Evolutionary conservation across 1,139 yeast genomes (phyloP), one percentile per base, ranked within the genome.

Genomic region (Kurtzmaniella quercitrusa): DNA sequence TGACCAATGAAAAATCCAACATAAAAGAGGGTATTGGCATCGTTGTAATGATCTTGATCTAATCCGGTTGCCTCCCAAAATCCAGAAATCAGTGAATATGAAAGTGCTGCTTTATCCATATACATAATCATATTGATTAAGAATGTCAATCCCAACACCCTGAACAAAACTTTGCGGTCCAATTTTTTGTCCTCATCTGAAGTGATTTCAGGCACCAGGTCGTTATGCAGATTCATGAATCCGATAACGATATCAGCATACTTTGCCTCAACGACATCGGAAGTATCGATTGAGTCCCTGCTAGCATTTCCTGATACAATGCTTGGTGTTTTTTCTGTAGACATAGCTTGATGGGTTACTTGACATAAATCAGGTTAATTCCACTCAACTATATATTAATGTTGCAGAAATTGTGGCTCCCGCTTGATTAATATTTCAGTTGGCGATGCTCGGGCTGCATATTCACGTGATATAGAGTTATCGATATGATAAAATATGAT

Each of bases 61-160:
- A 74, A 45, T 2, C 64, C 64, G 2, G 73, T 66, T 39, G 67
- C 76, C 18, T 61, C 65, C 57, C 63, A 71, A 23, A 72, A 54
- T 1, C 70, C 76, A 38, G 71, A 59, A 20, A 72, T 61, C 1
- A 74, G 57, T 23, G 71, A 65, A 48, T 70, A 74, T 1, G 74
- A 65, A 38, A 71, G 51, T 2, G 76, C 64, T 3, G 75, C 69
- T 47, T 73, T 73, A 50, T 73, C 78, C 60, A 71, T 64, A 50
- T 68, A 72, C 49, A 71, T 54, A 14, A 69, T 46, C 43, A 67
- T 48, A 50, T 70, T 64, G 18, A 69, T 57, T n/a, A 62, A 36
- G 39, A 65, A 61, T 2, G 65, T 61, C 26, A 65, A 47, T 1
- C 64, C 56, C n/a, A 71, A 56, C 2, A 71, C 58, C 33, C 63